phyloP scores from a whole-genome alignment of 2,329 filamentous ascomycete species.

The Ophiosphaerella narmari region DNA sequence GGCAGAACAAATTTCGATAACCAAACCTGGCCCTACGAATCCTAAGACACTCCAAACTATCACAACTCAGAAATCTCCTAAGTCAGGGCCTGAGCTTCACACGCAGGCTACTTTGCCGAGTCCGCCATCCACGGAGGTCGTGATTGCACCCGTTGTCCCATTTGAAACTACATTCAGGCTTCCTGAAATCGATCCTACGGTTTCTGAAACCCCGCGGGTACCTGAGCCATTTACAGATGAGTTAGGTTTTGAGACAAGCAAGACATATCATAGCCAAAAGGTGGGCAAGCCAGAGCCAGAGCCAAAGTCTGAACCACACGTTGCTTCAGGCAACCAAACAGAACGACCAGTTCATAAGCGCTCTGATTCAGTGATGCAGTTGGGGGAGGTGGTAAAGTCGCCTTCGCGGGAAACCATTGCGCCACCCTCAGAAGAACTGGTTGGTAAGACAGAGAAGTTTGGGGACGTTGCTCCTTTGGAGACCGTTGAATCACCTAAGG shows the following conservation, averaged over 20 bases:
- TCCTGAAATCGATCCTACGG: slow-evolving; percentile 8
- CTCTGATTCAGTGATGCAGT: slow-evolving; percentile 20
- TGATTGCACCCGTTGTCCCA: background rate
- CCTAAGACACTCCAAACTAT: too few species aligned
- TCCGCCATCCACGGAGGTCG: background rate
- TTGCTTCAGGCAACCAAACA: background rate
- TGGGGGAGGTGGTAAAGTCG: background rate
- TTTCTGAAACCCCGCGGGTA: background rate
- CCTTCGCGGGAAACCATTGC: background rate
- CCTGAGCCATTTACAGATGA: slow-evolving; percentile 23
- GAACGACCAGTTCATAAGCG: slow-evolving; percentile 5
- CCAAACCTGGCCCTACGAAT: too few species aligned
- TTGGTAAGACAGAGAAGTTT: background rate
- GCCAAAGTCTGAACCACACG: background rate
- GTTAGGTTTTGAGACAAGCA: slow-evolving; percentile 16
- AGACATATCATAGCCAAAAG: slow-evolving; percentile 19
- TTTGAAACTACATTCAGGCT: slow-evolving; percentile 1
- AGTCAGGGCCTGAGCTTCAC: background rate
- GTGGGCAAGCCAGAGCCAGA: slow-evolving; percentile 8
- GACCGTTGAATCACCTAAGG: background rate
- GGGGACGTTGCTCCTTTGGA: background rate
- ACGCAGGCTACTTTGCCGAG: too few species aligned
- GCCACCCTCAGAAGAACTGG: background rate
- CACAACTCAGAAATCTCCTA: too few species aligned
- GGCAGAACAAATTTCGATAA: too few species aligned